Evolutionary conservation across 139 green algal species (phyloP), one percentile per base, ranked within the genome.

Genomic region (Parachlorella kessleri): DNA sequence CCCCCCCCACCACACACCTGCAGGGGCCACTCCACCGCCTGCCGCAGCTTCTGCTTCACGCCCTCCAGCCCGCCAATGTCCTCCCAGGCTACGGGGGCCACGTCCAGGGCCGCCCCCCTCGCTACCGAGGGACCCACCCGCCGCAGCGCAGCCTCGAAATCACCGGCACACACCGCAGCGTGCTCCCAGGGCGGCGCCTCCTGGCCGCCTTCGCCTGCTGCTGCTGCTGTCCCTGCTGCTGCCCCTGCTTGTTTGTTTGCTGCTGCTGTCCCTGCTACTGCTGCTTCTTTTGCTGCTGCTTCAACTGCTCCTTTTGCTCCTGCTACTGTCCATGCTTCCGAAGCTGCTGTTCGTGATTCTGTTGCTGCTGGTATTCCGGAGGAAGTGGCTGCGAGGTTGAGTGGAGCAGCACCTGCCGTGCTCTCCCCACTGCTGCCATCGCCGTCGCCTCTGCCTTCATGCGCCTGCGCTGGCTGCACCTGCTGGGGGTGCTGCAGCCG

Each of bases 21-120:
- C 63, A 98, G 81, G 18, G 94, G 94, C 94, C 94, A 98, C 71
- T 95, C 90, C 55, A 95, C 90, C 10, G 89, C 90, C 78, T 96
- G 92, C 68, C 74, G 78, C 68, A 98, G 87, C 55, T 86, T 83
- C 41, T 75, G 72, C 87, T 98, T 98, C 10, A 96, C 85, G 0
- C 88, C 77, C 0, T 86, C 72, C 63, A 96, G 87, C 2, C 94
- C 94, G 2, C 94, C 94, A 48, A 98, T 86, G 38, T 96, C 88
- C 14, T 90, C 87, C 94, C 93, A 98, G 40, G 55, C 70, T 39
- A 86, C 83, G 5, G 82, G 81, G 1, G 66, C 40, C 18, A 90
- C 77, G 36, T 95, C 91, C 72, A 90, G 79, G 65, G 83, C 83
- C 14, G 82, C 76, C 9, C 90, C 90, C 0, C 92, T n/a, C 23